phyloP scores from a whole-genome alignment of 768 basidiomycete genomes.

The Porpolomopsis calyptriformis region DNA sequence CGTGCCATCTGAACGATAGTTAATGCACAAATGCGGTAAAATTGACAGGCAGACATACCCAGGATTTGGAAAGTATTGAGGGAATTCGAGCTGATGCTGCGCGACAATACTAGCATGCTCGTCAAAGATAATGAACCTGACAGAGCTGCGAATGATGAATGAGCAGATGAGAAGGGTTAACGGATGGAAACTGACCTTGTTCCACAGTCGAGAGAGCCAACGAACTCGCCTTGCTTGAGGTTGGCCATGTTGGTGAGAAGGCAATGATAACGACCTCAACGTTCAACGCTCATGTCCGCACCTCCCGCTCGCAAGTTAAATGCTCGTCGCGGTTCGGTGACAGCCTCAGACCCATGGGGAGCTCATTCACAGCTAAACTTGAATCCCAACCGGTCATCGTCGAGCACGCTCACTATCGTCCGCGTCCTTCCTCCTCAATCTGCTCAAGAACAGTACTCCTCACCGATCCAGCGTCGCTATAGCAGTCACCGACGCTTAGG shows the following conservation, averaged over 20 bases:
- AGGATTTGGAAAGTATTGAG: constrained; percentile 85
- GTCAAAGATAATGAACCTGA: constrained; percentile 88
- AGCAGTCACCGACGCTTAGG: no score
- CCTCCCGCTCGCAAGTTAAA: no score
- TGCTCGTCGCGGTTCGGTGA: constrained; percentile 53
- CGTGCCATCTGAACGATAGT: constrained; percentile 66
- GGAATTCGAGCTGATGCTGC: constrained; percentile 85
- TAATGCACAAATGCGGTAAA: neutral
- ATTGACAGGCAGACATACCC: constrained; percentile 36
- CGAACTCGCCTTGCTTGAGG: constrained; percentile 64
- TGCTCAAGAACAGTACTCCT: constrained; percentile 13
- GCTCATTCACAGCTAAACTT: constrained; percentile 43
- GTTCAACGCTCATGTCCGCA: no score
- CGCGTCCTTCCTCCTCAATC: constrained; percentile 36
- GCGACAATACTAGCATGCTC: constrained; percentile 78
- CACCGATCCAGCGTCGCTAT: neutral
- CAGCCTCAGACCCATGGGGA: constrained; percentile 61
- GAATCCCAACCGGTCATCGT: constrained; percentile 42
- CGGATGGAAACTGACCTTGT: constrained; percentile 60
- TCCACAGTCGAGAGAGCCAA: constrained; percentile 89
- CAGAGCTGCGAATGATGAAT: constrained; percentile 43
- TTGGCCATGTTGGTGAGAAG: no score
- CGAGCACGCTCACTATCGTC: constrained; percentile 65
- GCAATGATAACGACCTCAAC: no score
- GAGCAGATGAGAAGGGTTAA: neutral